Percentiles rank a stretch among this genome's conserved stretches.
These are phyloP conservation scores for Linanthus parryae DNA, from an alignment of 148 eudicot species.

Conservation along the genomic window DNA sequence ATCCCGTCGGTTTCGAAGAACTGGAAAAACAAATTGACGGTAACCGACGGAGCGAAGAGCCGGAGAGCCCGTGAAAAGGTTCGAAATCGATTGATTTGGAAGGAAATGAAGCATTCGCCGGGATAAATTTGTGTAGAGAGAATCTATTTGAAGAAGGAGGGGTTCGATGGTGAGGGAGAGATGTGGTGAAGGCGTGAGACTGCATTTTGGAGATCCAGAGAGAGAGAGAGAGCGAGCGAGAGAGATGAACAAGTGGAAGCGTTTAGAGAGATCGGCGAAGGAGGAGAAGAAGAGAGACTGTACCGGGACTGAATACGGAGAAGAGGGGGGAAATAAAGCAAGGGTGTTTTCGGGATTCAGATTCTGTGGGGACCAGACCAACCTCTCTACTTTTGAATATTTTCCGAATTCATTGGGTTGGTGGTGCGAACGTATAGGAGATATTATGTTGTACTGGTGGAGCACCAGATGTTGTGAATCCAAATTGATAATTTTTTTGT, in stretches of 20 bases:
- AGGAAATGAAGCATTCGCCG: slow-evolving; percentile 7
- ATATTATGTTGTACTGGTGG: no score
- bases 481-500: no score
- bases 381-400: no score
- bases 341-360: no score
- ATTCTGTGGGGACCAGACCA: no score
- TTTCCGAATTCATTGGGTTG: no score
- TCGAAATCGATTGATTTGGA: neutral
- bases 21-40: slow-evolving; percentile 16
- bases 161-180: slow-evolving; percentile 1
- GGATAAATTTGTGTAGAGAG: slow-evolving; percentile 6
- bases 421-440: no score
- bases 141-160: neutral
- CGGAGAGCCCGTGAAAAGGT: neutral
- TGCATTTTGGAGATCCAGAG: slow-evolving; percentile 47
- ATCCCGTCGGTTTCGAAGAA: slow-evolving; percentile 19
- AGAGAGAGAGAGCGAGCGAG: no score
- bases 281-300: neutral
- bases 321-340: no score
- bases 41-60: slow-evolving; percentile 3
- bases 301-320: no score
- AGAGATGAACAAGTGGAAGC: no score
- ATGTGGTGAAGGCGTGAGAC: slow-evolving; percentile 36
- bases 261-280: slow-evolving; percentile 1
- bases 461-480: no score